Percentiles rank a stretch among this genome's conserved stretches.
These are phyloP conservation scores for Prunus mongolica DNA, from an alignment of 306 rosid genomes.

Conservation along the genomic window DNA sequence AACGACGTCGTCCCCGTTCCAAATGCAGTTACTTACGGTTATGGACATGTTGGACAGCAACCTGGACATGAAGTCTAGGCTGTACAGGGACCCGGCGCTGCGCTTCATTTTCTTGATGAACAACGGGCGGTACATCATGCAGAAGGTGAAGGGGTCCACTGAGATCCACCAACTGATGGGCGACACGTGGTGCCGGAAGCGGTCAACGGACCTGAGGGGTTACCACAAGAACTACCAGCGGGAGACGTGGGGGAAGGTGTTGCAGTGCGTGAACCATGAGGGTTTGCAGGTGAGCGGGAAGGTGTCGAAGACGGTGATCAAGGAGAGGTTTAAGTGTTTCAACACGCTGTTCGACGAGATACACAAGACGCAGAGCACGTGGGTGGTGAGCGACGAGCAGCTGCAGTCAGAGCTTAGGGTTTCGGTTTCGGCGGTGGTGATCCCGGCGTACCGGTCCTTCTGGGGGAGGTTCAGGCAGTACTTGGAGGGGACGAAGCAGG, in stretches of 20 bases:
- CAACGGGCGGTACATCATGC: slow-evolving; percentile 74
- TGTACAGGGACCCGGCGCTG: slow-evolving; percentile 49
- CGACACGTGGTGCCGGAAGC: slow-evolving; percentile 62
- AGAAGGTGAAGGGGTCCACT: slow-evolving; percentile 61
- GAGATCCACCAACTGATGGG: slow-evolving; percentile 64
- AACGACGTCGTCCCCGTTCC: slow-evolving; percentile 43
- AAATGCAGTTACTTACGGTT: slow-evolving; percentile 31
- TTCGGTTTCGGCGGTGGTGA: slow-evolving; percentile 64
- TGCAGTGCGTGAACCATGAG: slow-evolving; percentile 59
- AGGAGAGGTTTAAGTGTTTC: slow-evolving; percentile 72
- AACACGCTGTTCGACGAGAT: slow-evolving; percentile 71
- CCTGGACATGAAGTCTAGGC: slow-evolving; percentile 51
- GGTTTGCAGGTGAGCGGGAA: slow-evolving; percentile 48
- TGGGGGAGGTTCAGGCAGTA: slow-evolving; percentile 66
- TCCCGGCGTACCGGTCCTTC: slow-evolving; percentile 76
- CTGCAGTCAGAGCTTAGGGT: slow-evolving; percentile 76
- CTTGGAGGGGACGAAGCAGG: slow-evolving; percentile 56
- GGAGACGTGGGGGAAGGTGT: slow-evolving; percentile 70
- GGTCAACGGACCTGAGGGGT: slow-evolving; percentile 47
- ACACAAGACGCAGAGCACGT: slow-evolving; percentile 63
- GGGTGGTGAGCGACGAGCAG: slow-evolving; percentile 82
- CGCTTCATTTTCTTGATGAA: slow-evolving; percentile 72
- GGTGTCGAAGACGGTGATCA: slow-evolving; percentile 49
- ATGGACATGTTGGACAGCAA: slow-evolving; percentile 67
- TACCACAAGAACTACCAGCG: slow-evolving; percentile 71